Base-by-base conservation (phyloP, 352 stramenopile genomes). In the Pelagophyceae sp. region DNA sequence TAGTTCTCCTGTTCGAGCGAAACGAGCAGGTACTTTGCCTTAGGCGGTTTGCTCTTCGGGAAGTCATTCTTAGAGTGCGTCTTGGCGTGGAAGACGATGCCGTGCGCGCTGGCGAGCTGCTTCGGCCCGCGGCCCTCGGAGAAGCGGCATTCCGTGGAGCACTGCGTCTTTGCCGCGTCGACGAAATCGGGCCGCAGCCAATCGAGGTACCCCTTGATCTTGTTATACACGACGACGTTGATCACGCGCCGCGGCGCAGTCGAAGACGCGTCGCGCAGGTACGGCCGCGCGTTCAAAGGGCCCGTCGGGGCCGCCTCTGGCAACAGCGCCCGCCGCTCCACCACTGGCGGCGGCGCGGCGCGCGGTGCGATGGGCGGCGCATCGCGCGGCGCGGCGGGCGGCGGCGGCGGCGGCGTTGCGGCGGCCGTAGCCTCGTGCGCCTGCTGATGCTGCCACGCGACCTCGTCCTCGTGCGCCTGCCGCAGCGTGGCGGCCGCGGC, bases 161-260 rank as follows among this genome's bases (percentile, higher is more conserved):
- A 83, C 19, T 67, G 76, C 29, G 58, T 70, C 11, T 64, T 71
- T 11, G 80, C 80, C 23, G 29, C 54, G 1, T 64, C 54, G 1
- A 81, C 79, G 51, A 83, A 83, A 17, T 75, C 38, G 20, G 78
- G 77, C 19, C 72, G 29, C 54, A 78, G 72, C 64, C 72, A 83
- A n/a, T 79, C 77, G 29, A 76, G 72, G 38, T 63, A 79, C 35
- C 72, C 80, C 38, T 74, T 29, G 32, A 83, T 80, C 38, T 82
- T 82, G 74, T 78, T 83, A 54, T 76, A 83, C 17, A 83, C 77
- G n/a, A 83, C 29, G 71, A 83, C 71, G 20, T 40, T 72, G 37
- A 83, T 76, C 25, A 45, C 50, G 2, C 77, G 72, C 0, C 76
- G 11, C 70, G 70, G 32, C 3, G 72, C 78, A 0, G 35, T 50